Base-by-base conservation (phyloP, 192 early-diverging fungal species). In the Entomortierella parvispora region DNA sequence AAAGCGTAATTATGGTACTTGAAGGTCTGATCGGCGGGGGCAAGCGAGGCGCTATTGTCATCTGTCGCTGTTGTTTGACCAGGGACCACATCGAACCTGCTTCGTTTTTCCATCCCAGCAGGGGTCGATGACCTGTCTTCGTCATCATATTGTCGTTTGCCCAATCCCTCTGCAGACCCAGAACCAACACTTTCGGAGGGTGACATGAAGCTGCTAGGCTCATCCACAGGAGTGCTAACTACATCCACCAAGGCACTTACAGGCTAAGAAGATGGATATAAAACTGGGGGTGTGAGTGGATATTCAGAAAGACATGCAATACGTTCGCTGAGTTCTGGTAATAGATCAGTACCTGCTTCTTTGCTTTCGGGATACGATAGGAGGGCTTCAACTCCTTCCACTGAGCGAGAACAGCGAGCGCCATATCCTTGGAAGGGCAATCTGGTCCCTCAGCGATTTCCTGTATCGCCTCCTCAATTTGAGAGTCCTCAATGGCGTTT, bases 401-500 rank as follows among this genome's bases (percentile, higher is more conserved):
- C 20, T 84, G 75, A 0, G 53, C 70, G 25, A 86, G 34, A 26
- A 90, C 61, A 8, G 84, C 83, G 28, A 84, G 58, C 4, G 89
- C 88, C 34, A 83, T 55, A 25, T 71, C 61, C 9, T 81, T 72
- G 17, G 86, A 82, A 4, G 82, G 67, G 40, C 81, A 64, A 42
- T 90, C 79, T 7, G 79, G 77, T 9, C 81, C 59, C 1, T 84
- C 80, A 0, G 78, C 79, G 10, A 91, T 58, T 58, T 82, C 85
- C 9, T 77, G 61, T 10, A 97, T 76, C 11, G 85, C 77, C 11
- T 88, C 91, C 61, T 93, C 91, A 58, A 98, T 80, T 11, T 90
- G 82, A 32, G 84, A 89, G 45, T 94, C 95, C 32, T 92, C 88
- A 22, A 97, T 86, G 3, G 90, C 84, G 75, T 98, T 96, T 31